A percentile compares a stretch with the other conserved stretches of the same genome.
Conservation (phyloP, 768 basidiomycete species). For the Agrocybe pediades region DNA sequence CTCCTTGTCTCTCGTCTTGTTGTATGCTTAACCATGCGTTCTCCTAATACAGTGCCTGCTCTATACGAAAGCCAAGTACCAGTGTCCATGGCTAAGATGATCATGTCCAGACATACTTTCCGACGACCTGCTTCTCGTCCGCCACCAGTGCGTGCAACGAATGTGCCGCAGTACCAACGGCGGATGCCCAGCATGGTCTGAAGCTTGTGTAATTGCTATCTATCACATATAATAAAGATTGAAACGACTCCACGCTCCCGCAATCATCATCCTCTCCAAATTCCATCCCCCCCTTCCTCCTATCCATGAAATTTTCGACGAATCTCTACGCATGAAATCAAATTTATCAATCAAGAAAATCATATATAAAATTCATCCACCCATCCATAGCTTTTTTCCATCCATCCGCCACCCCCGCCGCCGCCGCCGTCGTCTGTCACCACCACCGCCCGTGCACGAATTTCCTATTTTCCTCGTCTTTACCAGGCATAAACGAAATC, state of each 20-base stretch:
- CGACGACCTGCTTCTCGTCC: slow-evolving; percentile 29
- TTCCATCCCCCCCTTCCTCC: not conserved
- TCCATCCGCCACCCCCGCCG: not conserved
- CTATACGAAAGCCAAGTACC: slow-evolving; percentile 33
- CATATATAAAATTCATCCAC: not conserved
- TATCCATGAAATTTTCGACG: slow-evolving; percentile 2
- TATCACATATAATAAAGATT: not conserved
- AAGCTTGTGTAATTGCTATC: not conserved
- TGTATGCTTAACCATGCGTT: not conserved
- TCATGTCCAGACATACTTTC: slow-evolving; percentile 40
- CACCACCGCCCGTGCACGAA: not conserved
- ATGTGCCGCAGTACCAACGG: slow-evolving; percentile 25
- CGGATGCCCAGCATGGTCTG: slow-evolving; percentile 27
- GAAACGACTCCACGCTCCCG: not conserved
- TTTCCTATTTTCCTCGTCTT: too few relatives aligned
- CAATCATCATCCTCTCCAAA: too few relatives aligned
- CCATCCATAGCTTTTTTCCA: not conserved
- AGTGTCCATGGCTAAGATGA: slow-evolving; percentile 40
- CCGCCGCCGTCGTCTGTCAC: not conserved
- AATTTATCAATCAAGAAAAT: not conserved
- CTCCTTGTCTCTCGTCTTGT: slow-evolving; percentile 4
- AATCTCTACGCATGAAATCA: slow-evolving; percentile 5
- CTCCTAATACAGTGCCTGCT: slow-evolving; percentile 24
- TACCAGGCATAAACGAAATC: not conserved
- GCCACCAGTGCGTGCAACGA: slow-evolving; percentile 27